phyloP scores from a whole-genome alignment of 177 flowering plant species.

The Tripterygium wilfordii region DNA sequence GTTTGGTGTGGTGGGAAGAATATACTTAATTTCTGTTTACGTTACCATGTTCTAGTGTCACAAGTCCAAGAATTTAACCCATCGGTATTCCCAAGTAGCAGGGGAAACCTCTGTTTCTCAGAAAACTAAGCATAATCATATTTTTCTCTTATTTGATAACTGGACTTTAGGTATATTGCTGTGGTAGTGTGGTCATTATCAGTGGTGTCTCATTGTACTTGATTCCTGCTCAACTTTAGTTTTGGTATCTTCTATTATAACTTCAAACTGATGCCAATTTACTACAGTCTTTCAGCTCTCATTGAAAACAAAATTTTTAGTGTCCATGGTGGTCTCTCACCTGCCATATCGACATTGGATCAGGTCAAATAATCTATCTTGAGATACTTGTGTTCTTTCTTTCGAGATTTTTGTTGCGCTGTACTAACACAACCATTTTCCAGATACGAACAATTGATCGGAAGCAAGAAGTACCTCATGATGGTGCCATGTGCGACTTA shows the following conservation, averaged over 20 bases:
- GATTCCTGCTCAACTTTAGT: neutral
- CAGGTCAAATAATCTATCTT: slow-evolving; percentile 47
- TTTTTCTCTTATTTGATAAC: too few species aligned
- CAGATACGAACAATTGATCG: slow-evolving; percentile 96
- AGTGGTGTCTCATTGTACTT: too few species aligned
- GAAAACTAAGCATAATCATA: too few species aligned
- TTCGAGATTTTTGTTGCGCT: neutral
- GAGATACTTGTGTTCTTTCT: slow-evolving; percentile 4
- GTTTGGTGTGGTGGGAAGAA: too few species aligned
- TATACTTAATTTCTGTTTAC: too few species aligned
- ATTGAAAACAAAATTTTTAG: slow-evolving; percentile 88
- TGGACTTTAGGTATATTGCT: too few species aligned
- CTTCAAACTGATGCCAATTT: slow-evolving; percentile 10
- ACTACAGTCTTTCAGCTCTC: slow-evolving; percentile 85
- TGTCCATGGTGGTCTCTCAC: slow-evolving; percentile 99
- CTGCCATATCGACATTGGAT: slow-evolving; percentile 83
- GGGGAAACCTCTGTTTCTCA: too few species aligned
- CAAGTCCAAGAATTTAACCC: too few species aligned
- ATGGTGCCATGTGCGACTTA: slow-evolving; percentile 99
- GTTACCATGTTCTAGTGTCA: too few species aligned
- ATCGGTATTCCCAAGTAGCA: too few species aligned
- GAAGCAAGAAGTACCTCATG: slow-evolving; percentile 99
- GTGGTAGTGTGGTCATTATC: neutral
- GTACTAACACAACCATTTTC: slow-evolving; percentile 9
- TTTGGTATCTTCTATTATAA: slow-evolving; percentile 1